phyloP scores from a whole-genome alignment of 1,284 basidiomycete genomes.

The Ceratobasidium sp. region DNA sequence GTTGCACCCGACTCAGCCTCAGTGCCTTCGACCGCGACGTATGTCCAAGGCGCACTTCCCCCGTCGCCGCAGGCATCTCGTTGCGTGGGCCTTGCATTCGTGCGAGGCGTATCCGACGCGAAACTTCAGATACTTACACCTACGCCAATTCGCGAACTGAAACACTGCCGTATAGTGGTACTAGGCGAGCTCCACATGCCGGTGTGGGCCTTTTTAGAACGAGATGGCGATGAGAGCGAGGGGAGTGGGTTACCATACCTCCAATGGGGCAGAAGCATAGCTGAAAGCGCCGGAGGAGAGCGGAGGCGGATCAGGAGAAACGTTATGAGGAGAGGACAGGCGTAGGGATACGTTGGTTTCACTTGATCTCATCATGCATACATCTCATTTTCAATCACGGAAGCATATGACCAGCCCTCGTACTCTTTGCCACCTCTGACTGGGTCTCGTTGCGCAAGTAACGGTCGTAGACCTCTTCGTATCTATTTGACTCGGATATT shows the following conservation, averaged over 20 bases:
- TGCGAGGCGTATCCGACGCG: conserved; percentile 69
- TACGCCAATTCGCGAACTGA: conserved; percentile 65
- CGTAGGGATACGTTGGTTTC: conserved; percentile 3
- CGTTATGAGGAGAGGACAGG: conserved; percentile 62
- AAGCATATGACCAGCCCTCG: conserved; percentile 37
- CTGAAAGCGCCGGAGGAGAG: conserved; percentile 60
- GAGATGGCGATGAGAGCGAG: conserved; percentile 57
- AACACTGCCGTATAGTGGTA: conserved; percentile 67
- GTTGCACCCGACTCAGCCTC: conserved; percentile 62
- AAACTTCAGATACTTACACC: conserved; percentile 83
- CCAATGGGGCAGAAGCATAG: conserved; percentile 78
- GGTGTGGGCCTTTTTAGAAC: conserved; percentile 87
- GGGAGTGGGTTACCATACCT: conserved; percentile 79
- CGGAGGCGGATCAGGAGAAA: conserved; percentile 65
- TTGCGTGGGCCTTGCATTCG: conserved; percentile 78
- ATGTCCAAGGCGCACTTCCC: conserved; percentile 66
- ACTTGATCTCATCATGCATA: neutral
- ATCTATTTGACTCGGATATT: conserved; percentile 28
- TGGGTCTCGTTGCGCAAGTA: conserved; percentile 43
- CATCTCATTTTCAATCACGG: conserved; percentile 7
- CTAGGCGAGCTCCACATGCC: conserved; percentile 92
- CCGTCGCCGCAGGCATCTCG: conserved; percentile 70
- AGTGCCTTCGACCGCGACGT: conserved; percentile 62
- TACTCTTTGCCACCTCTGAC: conserved; percentile 43
- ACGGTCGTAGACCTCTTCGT: conserved; percentile 43